These are phyloP conservation scores for Xylariaceae sp. DNA, from an alignment of 2,329 filamentous ascomycete genomes.

Conservation along the genomic window DNA sequence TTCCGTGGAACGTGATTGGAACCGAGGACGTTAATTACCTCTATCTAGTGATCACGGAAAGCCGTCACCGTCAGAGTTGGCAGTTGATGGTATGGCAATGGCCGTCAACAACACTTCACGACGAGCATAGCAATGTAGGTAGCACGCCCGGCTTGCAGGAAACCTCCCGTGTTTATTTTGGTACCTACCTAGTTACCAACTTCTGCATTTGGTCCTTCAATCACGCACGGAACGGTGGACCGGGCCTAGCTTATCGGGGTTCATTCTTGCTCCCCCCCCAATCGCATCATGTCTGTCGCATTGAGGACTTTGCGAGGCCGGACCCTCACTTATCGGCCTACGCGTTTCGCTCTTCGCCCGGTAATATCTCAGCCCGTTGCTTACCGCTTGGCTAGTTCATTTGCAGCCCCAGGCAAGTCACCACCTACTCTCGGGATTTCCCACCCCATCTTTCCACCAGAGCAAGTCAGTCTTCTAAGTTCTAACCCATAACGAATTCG, in stretches of 20 bases:
- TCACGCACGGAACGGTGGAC: neutral
- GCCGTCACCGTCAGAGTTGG: neutral
- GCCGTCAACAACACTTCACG: no score
- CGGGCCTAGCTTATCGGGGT: conserved; percentile 13
- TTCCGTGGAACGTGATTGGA: neutral
- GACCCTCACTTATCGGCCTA: conserved; percentile 16
- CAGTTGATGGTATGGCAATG: neutral
- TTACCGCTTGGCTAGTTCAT: conserved; percentile 23
- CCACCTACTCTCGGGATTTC: neutral
- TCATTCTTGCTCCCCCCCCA: conserved; percentile 4
- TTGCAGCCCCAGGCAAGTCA: conserved; percentile 20
- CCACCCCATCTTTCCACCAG: neutral
- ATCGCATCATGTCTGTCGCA: conserved; percentile 18
- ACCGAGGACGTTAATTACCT: neutral
- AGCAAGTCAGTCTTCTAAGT: neutral
- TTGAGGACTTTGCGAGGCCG: conserved; percentile 20
- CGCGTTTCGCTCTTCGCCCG: conserved; percentile 15
- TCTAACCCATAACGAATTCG: neutral
- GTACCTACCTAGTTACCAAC: no score
- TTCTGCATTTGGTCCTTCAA: neutral
- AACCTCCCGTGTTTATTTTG: no score
- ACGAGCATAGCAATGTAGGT: neutral
- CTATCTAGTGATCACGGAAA: neutral
- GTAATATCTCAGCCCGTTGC: conserved; percentile 8
- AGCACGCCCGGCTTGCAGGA: neutral